Evolutionary conservation across 2,329 filamentous ascomycete species (phyloP), one percentile per base, ranked within the genome.

Genomic region (Madurella mycetomatis): DNA sequence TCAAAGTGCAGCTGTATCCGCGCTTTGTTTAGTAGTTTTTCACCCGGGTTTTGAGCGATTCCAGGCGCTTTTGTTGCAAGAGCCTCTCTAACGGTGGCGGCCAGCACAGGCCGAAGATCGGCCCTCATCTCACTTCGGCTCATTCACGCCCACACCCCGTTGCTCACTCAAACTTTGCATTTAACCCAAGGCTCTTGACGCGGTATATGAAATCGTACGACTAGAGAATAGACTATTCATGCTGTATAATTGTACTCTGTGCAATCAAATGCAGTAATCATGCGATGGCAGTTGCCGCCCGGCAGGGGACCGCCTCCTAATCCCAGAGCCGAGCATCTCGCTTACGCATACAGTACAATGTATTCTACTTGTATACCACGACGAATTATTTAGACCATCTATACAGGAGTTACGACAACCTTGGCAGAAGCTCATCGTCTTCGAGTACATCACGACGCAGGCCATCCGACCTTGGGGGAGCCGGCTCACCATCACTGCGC

Each of bases 341-440:
- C n/a, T n/a, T n/a, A n/a, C 13, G 13, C 11, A 43, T 39, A 39
- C 12, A 17, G 19, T 3, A 42, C 25, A 25, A 19, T 13, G 9
- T 25, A 5, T 12, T 25, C 25, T 25, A 25, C 25, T 25, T 25
- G 25, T 25, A 25, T 25, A 25, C 25, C 25, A 25, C 25, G 7
- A 25, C 7, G 25, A 25, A 25, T 7, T 25, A 7, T 3, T 25
- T 25, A 4, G 25, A 25, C 25, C 25, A 25, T 25, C 25, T 25
- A 25, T 25, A 25, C 25, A 25, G 25, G 25, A 25, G 25, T 31
- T 31, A 41, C 34, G 34, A 46, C 44, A 55, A n/a, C 4, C 37
- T 42, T 9, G 61, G 58, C 44, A 64, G 19, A 18, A 64, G 41
- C 51, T 63, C 62, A 2, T 64, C 63, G 19, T 65, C 61, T 19